Percentiles rank a stretch among this genome's conserved stretches.
Conservation (phyloP, 352 stramenopile species). For the Globisporangium yorkense region DNA sequence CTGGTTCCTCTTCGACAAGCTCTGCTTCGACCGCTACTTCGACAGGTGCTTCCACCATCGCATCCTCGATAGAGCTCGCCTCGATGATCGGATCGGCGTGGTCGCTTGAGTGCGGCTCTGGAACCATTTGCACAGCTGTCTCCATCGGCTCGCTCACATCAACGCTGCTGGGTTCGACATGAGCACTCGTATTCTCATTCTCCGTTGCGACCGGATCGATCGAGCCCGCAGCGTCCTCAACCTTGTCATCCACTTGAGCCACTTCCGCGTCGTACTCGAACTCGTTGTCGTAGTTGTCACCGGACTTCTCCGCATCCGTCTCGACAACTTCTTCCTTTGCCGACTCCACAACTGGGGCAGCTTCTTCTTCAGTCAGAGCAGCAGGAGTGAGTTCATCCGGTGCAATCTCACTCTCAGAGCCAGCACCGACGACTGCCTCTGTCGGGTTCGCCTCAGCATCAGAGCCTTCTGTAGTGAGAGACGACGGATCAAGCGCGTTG, state of each 20-base stretch:
- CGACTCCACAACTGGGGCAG: neutral
- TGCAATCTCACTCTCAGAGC: too few species aligned
- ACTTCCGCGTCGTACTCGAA: neutral
- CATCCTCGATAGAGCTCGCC: neutral
- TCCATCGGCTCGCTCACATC: neutral
- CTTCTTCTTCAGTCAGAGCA: neutral
- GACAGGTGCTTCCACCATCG: neutral
- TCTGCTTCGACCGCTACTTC: neutral
- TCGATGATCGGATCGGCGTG: too few species aligned
- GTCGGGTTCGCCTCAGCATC: neutral
- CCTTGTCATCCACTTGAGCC: neutral
- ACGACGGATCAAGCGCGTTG: neutral
- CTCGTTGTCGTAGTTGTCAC: neutral
- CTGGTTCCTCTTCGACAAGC: neutral
- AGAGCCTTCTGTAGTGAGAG: neutral
- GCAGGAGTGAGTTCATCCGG: neutral
- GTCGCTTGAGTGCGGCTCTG: too few species aligned
- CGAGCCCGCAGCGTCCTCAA: neutral
- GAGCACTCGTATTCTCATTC: neutral
- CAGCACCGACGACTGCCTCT: neutral
- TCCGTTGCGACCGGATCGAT: neutral
- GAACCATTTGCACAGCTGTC: neutral
- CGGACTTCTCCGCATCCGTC: neutral
- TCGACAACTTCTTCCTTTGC: neutral
- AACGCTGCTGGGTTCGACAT: neutral